These are phyloP conservation scores for Carex sylvatica DNA, from an alignment of 202 grass and related monocot genomes.

Conservation along the genomic window DNA sequence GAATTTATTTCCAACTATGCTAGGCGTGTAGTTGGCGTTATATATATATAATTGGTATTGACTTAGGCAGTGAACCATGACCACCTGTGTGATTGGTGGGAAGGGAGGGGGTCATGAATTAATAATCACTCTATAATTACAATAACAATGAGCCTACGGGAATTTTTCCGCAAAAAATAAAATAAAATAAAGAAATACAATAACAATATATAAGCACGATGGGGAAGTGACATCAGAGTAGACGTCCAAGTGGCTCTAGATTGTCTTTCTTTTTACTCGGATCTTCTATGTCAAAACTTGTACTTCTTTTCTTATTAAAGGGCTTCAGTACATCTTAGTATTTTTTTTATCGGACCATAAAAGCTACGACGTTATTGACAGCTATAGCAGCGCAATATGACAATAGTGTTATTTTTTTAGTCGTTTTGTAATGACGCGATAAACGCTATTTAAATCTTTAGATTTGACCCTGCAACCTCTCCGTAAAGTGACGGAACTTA, in stretches of 20 bases:
- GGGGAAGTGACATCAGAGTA: neutral
- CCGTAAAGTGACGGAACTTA: too few relatives aligned
- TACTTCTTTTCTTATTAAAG: neutral
- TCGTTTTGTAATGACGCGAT: too few relatives aligned
- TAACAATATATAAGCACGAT: neutral
- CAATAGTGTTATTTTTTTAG: too few relatives aligned
- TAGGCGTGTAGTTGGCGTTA: neutral
- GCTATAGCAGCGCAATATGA: too few relatives aligned
- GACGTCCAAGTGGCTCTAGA: neutral
- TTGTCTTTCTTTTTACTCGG: neutral
- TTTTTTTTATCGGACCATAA: too few relatives aligned
- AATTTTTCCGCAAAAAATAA: too few relatives aligned
- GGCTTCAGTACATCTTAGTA: too few relatives aligned
- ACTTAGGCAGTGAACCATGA: neutral
- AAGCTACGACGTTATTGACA: too few relatives aligned
- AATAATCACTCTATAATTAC: neutral
- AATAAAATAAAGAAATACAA: too few relatives aligned
- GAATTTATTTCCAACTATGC: neutral
- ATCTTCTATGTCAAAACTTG: neutral
- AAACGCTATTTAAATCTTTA: too few relatives aligned
- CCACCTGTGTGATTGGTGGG: neutral
- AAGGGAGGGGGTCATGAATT: neutral
- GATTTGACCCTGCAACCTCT: too few relatives aligned
- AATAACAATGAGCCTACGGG: neutral
- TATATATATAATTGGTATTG: neutral